Evolutionary conservation across 495 filamentous ascomycete species (phyloP), one percentile per base, ranked within the genome.

Genomic region (Penicillium crystallinum): DNA sequence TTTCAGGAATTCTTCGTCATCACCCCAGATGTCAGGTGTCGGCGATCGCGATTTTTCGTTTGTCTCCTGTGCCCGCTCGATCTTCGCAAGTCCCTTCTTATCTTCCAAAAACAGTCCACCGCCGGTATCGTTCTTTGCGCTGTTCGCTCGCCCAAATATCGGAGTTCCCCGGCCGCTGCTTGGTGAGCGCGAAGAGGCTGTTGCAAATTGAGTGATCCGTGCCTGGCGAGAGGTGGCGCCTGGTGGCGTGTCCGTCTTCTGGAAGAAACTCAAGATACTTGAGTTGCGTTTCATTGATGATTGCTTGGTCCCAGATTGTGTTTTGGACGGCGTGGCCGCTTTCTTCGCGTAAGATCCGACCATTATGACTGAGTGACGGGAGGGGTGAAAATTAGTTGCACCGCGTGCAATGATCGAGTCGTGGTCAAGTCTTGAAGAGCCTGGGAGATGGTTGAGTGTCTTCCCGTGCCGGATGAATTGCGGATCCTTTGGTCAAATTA

Each of bases 241-340:
- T 49, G 60, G 64, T 4, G 72, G 65, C 6, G 64, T 56, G 45
- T 87, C 81, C 0, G 80, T 75, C 67, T 90, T 93, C 70, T 89
- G 85, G 71, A 93, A 93, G 65, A 90, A 93, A 53, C 70, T 86
- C 51, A 91, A 64, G 41, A 96, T 95, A 56, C 84, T 95, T 10
- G 72, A 75, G 66, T 93, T 95, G 6, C 77, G 58, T 54, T 80
- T 81, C 1, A 63, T 46, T 8, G 65, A 65, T 1, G 54, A 52
- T 22, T 36, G 33, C 12, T 44, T 63, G 4, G 40, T 17, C 6
- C 23, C 33, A 9, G 54, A 50, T 21, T 44, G 14, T 0, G 38
- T 37, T 31, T 59, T 65, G 35, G 65, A 63, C 2, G 71, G 68
- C 25, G 69, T 72, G 7, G 61, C 66, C 33, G 40, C 49, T 36